Evolutionary conservation across 768 basidiomycete genomes (phyloP).

Genomic region (Psilocybe sp.): DNA sequence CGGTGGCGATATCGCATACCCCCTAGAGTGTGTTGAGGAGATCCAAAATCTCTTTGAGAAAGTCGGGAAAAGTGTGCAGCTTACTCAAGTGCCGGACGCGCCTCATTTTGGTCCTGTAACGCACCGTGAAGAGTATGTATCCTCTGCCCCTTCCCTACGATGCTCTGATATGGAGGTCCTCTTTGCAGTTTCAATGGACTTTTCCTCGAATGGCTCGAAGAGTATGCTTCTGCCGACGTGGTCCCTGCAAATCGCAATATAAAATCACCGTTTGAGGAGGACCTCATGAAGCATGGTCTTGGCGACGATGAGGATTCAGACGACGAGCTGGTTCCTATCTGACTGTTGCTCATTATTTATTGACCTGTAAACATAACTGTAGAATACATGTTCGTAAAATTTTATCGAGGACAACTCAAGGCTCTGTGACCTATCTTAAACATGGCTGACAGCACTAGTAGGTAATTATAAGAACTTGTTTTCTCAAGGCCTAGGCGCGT

Average conservation of each 20-base stretch:
- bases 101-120: slow-evolving; percentile 36
- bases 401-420: no score
- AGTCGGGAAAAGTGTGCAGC: slow-evolving; percentile 25
- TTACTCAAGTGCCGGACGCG: slow-evolving; percentile 24
- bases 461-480: no score
- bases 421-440: no score
- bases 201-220: slow-evolving; percentile 27
- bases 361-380: no score
- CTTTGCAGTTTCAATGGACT: slow-evolving; percentile 4
- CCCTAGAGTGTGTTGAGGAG: slow-evolving; percentile 22
- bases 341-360: neutral
- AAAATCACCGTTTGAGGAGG: slow-evolving; percentile 28
- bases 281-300: slow-evolving; percentile 22
- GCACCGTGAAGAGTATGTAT: slow-evolving; percentile 26
- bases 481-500: no score
- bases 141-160: neutral
- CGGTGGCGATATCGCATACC: slow-evolving; percentile 32
- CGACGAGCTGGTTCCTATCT: slow-evolving; percentile 16
- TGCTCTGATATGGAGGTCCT: neutral
- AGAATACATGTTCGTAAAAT: no score
- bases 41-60: slow-evolving; percentile 19
- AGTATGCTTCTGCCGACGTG: slow-evolving; percentile 15
- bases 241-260: slow-evolving; percentile 20
- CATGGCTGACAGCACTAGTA: no score
- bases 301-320: slow-evolving; percentile 19